These are phyloP conservation scores for Fraxinus albicans DNA, from an alignment of 305 asterid genomes.

Conservation along the genomic window DNA sequence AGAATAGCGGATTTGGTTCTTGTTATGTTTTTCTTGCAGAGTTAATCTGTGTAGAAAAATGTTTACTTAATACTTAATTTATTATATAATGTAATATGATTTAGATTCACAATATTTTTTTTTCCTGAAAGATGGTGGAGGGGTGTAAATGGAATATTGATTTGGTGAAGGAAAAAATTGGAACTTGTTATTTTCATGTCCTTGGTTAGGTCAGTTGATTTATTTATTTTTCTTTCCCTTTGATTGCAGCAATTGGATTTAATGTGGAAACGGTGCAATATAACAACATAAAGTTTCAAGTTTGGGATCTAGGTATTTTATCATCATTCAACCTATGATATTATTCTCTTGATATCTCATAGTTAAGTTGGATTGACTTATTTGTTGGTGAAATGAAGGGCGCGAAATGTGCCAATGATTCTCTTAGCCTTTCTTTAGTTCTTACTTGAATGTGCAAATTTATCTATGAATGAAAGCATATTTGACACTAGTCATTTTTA, in stretches of 20 bases:
- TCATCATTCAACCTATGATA: conserved; percentile 14
- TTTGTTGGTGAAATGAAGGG: background rate
- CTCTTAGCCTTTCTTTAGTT: background rate
- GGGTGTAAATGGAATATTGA: conserved; percentile 8
- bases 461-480: background rate
- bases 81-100: background rate
- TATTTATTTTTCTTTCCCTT: background rate
- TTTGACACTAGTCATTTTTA: background rate
- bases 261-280: conserved; percentile 97
- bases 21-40: background rate
- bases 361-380: conserved; percentile 7
- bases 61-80: background rate
- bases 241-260: conserved; percentile 92
- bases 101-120: background rate
- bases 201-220: conserved; percentile 21
- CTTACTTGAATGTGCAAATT: background rate
- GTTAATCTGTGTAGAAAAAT: background rate
- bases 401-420: background rate
- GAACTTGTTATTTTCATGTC: conserved; percentile 9
- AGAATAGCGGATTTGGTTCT: background rate
- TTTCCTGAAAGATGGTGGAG: conserved; percentile 8
- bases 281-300: conserved; percentile 93
- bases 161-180: background rate
- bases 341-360: background rate
- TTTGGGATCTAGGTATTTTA: conserved; percentile 86